phyloP scores from a whole-genome alignment of 305 asterid genomes.

The Solanum hybrid region DNA sequence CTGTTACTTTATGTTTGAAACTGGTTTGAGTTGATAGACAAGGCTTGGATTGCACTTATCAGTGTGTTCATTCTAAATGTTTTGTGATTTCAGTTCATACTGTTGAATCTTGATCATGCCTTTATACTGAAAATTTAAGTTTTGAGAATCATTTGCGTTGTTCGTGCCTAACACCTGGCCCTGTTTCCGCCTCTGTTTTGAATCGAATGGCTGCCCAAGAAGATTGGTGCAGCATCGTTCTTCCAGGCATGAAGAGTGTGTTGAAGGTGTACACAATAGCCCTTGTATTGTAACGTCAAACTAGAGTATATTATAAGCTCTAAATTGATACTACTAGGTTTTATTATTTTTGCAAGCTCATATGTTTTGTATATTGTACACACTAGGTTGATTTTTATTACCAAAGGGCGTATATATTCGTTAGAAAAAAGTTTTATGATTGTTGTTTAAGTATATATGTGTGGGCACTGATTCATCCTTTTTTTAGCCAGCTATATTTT shows the following conservation, averaged over 20 bases:
- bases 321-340: no score
- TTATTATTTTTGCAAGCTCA: no score
- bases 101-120: background rate
- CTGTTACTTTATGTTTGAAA: no score
- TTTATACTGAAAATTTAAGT: background rate
- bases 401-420: rapidly evolving
- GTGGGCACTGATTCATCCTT: background rate
- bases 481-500: background rate
- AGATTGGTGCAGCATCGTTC: no score
- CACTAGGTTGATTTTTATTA: no score
- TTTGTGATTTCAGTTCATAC: background rate
- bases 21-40: background rate
- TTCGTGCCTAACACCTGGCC: background rate
- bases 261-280: no score
- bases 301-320: no score
- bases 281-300: no score
- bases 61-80: background rate
- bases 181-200: background rate
- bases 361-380: no score
- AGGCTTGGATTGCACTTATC: background rate
- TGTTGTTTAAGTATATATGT: background rate
- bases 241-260: no score
- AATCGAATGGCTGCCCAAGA: no score
- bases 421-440: background rate
- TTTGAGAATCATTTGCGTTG: background rate